Evolutionary conservation across 139 green algal genomes (phyloP).

Genomic region (Closterium sp.): DNA sequence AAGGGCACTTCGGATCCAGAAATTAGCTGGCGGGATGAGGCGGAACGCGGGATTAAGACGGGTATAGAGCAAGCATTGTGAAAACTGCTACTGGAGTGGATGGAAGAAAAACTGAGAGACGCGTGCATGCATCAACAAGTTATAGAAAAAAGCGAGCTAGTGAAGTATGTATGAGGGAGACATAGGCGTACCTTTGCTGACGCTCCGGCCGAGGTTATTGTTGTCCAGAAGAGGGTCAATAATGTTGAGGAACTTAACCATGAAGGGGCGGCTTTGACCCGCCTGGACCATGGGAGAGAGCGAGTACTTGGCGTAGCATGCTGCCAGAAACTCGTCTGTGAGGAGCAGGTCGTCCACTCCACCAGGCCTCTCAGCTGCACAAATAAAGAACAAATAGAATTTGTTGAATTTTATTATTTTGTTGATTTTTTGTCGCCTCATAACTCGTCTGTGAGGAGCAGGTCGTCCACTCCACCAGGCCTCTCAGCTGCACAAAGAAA

Average conservation of each 20-base stretch:
- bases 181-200: conserved; percentile 64
- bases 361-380: conserved; percentile 8
- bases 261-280: conserved; percentile 57
- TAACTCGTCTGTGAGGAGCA: too few relatives aligned
- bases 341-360: conserved; percentile 28
- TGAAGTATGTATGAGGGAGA: conserved; percentile 14
- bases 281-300: conserved; percentile 23
- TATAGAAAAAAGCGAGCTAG: not conserved
- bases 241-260: conserved; percentile 80
- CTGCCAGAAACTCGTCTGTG: conserved; percentile 39
- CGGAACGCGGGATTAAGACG: too few relatives aligned
- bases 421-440: too few relatives aligned
- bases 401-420: too few relatives aligned
- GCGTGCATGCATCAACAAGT: not conserved
- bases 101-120: not conserved
- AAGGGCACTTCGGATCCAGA: too few relatives aligned
- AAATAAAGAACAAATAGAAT: too few relatives aligned
- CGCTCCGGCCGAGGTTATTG: conserved; percentile 93
- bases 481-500: too few relatives aligned
- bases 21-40: too few relatives aligned
- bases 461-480: too few relatives aligned
- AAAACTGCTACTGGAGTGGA: not conserved
- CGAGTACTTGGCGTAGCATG: conserved; percentile 56
- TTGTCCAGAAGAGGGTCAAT: conserved; percentile 87
- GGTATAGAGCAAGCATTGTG: conserved; percentile 1